These are phyloP conservation scores for Mortierella sp. DNA, from an alignment of 371 early-diverging fungal species.

Conservation along the genomic window DNA sequence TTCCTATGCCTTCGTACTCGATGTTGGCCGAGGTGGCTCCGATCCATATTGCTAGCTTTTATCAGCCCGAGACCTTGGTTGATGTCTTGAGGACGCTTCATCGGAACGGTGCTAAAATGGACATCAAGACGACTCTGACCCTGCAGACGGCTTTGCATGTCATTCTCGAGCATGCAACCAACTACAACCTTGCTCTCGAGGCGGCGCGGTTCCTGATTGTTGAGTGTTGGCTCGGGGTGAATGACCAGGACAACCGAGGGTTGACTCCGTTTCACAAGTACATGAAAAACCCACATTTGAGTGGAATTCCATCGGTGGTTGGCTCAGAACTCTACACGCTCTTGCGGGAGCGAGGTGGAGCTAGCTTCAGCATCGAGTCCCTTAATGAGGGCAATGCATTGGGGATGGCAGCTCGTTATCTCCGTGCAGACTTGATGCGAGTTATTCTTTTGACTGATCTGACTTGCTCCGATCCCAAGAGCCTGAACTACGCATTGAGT, in stretches of 20 bases:
- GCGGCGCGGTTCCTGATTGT: slow-evolving; percentile 31
- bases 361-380: slow-evolving; percentile 39
- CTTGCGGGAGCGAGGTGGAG: slow-evolving; percentile 33
- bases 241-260: slow-evolving; percentile 45
- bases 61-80: slow-evolving; percentile 38
- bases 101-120: slow-evolving; percentile 44
- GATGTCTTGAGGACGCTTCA: slow-evolving; percentile 41
- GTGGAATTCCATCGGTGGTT: slow-evolving; percentile 42
- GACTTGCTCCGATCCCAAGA: slow-evolving; percentile 40
- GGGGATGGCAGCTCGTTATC: slow-evolving; percentile 42
- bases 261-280: slow-evolving; percentile 52
- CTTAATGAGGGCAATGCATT: slow-evolving; percentile 45
- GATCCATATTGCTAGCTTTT: slow-evolving; percentile 41
- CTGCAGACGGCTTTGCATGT: slow-evolving; percentile 46
- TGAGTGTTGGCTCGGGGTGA: slow-evolving; percentile 42
- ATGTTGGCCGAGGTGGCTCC: slow-evolving; percentile 46
- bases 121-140: slow-evolving; percentile 28
- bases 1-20: slow-evolving; percentile 35
- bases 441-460: slow-evolving; percentile 45
- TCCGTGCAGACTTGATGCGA: slow-evolving; percentile 47
- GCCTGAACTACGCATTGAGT: slow-evolving; percentile 32
- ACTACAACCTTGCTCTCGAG: slow-evolving; percentile 37
- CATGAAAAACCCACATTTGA: slow-evolving; percentile 42
- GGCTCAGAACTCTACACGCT: slow-evolving; percentile 45
- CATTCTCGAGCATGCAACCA: slow-evolving; percentile 42